A percentile compares a stretch with the other conserved stretches of the same genome.
Conservation (phyloP, 176 grass and related monocot genomes). For the Musa itinerans region DNA sequence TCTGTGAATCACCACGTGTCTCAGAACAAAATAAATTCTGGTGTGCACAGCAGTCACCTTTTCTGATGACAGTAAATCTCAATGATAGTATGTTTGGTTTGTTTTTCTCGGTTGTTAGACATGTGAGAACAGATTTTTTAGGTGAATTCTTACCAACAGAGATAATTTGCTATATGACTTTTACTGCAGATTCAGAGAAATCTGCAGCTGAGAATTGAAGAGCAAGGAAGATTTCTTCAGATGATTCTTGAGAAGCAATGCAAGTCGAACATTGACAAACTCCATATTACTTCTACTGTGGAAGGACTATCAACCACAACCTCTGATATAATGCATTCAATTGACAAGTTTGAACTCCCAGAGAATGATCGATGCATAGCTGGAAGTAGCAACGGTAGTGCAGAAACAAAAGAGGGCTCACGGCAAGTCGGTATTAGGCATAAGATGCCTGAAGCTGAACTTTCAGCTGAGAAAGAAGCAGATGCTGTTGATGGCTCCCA, state of each 20-base stretch:
- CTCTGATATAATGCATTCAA: conserved; percentile 34
- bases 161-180: neutral
- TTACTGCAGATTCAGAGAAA: conserved; percentile 58
- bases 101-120: no score
- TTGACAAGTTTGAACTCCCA: conserved; percentile 16
- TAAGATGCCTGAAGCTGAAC: conserved; percentile 1
- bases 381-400: conserved; percentile 15
- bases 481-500: neutral
- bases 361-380: neutral
- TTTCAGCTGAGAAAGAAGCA: neutral
- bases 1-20: no score
- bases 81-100: no score
- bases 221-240: conserved; percentile 74
- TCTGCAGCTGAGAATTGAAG: conserved; percentile 81
- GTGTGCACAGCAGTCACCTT: no score
- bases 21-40: no score
- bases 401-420: neutral
- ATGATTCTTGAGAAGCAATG: conserved; percentile 67
- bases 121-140: no score
- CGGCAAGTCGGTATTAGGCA: neutral
- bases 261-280: conserved; percentile 7
- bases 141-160: no score
- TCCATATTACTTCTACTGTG: conserved; percentile 23
- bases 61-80: neutral
- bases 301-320: conserved; percentile 27